Evolutionary conservation across 2,329 filamentous ascomycete genomes (phyloP).

Genomic region (Cordyceps cateniannulata): DNA sequence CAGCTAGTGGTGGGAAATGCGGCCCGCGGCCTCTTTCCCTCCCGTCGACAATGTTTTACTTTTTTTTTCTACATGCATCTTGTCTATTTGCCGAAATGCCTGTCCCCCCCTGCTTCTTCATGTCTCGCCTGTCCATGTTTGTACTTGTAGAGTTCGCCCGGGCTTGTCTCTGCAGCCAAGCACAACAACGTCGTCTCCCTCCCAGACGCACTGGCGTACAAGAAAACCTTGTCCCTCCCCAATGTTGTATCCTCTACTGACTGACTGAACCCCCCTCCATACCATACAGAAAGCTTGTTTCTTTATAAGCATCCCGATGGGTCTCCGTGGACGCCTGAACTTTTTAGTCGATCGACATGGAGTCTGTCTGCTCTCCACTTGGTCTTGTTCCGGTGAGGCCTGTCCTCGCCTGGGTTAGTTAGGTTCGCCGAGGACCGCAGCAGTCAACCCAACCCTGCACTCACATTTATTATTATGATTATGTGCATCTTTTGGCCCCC

Average conservation of each 20-base stretch:
- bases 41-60: not conserved
- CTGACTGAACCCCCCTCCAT: not conserved
- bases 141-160: not conserved
- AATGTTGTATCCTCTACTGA: not conserved
- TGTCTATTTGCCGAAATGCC: not conserved
- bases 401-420: not conserved
- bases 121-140: not conserved
- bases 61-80: not conserved
- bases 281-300: slow-evolving; percentile 5
- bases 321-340: not conserved
- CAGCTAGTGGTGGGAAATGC: slow-evolving; percentile 1
- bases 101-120: not conserved
- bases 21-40: not conserved
- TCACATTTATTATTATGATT: not conserved
- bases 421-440: slow-evolving; percentile 10
- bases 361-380: not conserved
- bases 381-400: not conserved
- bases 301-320: not conserved
- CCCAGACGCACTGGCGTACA: not conserved
- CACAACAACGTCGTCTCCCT: no score
- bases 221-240: not conserved
- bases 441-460: not conserved
- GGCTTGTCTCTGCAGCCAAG: no score
- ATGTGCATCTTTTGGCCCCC: not conserved
- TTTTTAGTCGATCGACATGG: not conserved